Percentiles rank a stretch among this genome's conserved stretches.
Conservation (phyloP, 257 asterid species). For the Capsicum baccatum region DNA sequence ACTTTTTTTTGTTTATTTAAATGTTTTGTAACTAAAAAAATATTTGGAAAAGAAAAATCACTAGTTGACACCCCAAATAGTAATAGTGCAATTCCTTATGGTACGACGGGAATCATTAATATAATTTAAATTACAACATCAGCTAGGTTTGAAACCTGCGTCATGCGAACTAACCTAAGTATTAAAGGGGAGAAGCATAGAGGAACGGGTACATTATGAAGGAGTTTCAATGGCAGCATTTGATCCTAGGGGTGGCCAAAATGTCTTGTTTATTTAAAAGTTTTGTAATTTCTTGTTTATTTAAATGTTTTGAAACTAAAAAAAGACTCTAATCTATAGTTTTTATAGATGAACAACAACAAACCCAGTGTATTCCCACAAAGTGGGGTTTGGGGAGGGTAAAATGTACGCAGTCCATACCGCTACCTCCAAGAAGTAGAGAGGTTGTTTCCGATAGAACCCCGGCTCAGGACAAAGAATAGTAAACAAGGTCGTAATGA, state of each 20-base stretch:
- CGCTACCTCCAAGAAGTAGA: no score
- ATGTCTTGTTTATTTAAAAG: no score
- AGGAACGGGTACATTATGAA: neutral
- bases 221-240: neutral
- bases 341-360: no score
- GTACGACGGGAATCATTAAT: neutral
- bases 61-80: neutral
- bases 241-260: neutral
- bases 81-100: neutral
- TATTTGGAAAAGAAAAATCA: neutral
- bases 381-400: no score
- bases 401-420: no score
- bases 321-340: no score
- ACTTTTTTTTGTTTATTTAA: neutral
- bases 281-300: no score
- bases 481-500: no score
- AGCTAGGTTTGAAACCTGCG: neutral
- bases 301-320: no score
- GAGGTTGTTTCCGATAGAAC: no score
- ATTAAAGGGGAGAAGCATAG: neutral
- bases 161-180: neutral
- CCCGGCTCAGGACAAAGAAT: no score
- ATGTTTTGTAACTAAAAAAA: neutral
- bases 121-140: neutral
- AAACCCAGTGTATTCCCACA: no score